Percentiles rank a stretch among this genome's conserved stretches.
Conservation (phyloP, 257 asterid genomes). For the Scutellaria galericulata region DNA sequence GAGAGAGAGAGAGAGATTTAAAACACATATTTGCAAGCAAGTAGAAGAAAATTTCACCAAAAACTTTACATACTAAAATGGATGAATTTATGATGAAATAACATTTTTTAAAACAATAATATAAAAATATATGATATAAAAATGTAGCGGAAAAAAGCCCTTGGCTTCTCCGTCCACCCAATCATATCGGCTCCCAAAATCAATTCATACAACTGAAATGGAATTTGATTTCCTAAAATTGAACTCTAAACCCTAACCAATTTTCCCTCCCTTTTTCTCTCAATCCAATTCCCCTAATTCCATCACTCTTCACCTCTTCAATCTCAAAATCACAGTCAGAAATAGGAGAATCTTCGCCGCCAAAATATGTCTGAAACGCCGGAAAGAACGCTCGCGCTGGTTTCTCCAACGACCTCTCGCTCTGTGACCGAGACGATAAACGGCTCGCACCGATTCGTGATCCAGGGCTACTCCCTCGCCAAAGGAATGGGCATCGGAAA, state of each 20-base stretch:
- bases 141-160: too few relatives aligned
- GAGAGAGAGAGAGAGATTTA: too few relatives aligned
- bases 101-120: too few relatives aligned
- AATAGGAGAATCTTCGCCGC: slow-evolving; percentile 20
- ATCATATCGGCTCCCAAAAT: slow-evolving; percentile 8
- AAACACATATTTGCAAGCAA: too few relatives aligned
- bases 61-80: too few relatives aligned
- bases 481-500: slow-evolving; percentile 89
- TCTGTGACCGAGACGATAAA: slow-evolving; percentile 76
- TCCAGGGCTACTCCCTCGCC: slow-evolving; percentile 80
- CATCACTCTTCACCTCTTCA: not conserved
- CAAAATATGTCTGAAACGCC: slow-evolving; percentile 45
- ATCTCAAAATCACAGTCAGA: slow-evolving; percentile 2
- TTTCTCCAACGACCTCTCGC: slow-evolving; percentile 69
- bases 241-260: slow-evolving; percentile 38
- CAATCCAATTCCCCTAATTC: slow-evolving; percentile 3
- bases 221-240: slow-evolving; percentile 19
- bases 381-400: slow-evolving; percentile 35
- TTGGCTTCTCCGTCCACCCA: slow-evolving; percentile 15
- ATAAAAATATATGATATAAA: too few relatives aligned
- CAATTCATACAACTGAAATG: slow-evolving; percentile 18
- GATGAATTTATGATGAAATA: too few relatives aligned
- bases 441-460: slow-evolving; percentile 77
- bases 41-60: too few relatives aligned
- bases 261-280: slow-evolving; percentile 30